Evolutionary conservation across 106 monocot species (phyloP).

Genomic region (Vanilla planifolia): DNA sequence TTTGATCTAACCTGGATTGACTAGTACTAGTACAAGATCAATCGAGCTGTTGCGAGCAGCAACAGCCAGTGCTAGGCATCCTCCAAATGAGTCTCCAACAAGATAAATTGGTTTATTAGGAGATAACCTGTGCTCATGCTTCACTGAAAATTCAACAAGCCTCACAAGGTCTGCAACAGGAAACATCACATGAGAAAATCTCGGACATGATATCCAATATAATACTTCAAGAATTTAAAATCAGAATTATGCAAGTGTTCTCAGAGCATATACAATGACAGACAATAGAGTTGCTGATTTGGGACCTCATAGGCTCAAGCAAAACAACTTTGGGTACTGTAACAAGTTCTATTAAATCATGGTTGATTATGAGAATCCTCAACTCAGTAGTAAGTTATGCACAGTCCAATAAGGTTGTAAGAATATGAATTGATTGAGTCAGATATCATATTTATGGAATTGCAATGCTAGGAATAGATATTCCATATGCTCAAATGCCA

Average conservation of each 20-base stretch:
- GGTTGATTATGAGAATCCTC: no score
- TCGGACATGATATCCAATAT: not conserved
- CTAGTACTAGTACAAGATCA: conserved; percentile 72
- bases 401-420: no score
- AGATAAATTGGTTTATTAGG: conserved; percentile 76
- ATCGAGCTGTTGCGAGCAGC: conserved; percentile 81
- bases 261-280: not conserved
- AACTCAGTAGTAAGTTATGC: no score
- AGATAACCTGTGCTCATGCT: conserved; percentile 42
- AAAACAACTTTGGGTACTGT: no score
- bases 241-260: not conserved
- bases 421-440: no score
- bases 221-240: not conserved
- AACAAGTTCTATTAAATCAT: no score
- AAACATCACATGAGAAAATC: not conserved
- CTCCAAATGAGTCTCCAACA: conserved; percentile 91
- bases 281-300: no score
- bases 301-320: no score
- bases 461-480: no score
- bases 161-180: conserved; percentile 42
- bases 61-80: conserved; percentile 78
- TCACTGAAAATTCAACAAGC: conserved; percentile 55
- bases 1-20: conserved; percentile 73
- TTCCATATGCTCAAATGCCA: no score
- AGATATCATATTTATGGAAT: no score